Evolutionary conservation across 345 rosid species (phyloP), one percentile per base, ranked within the genome.

Genomic region (Odontarrhena argentea): DNA sequence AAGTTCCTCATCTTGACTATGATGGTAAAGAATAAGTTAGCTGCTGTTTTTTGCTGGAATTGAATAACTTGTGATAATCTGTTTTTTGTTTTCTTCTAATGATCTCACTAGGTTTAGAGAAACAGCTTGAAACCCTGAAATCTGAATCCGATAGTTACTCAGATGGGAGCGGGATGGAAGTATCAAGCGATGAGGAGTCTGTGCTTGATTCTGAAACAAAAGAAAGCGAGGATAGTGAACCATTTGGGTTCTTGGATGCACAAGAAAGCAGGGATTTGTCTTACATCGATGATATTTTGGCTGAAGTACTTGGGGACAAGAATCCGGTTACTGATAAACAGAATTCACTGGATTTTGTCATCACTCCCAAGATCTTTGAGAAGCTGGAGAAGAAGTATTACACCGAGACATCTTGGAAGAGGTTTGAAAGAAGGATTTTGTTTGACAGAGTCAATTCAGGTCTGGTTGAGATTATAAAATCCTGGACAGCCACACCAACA

Each of bases 351-450:
- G 83, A 79, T 62, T 51, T 56, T 52, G 79, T 78, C 13, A 60
- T 83, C 42, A 80, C 73, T 55, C 68, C 76, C 10, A 55, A 66
- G 9, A 67, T 85, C 61, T 94, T 94, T 6, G 88, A 83, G 77
- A 74, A 69, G 43, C 63, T 94, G 59, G 99, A 94, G 86, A 90
- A 86, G 73, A 90, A 82, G 85, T 87, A 86, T 41, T 84, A 79
- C 32, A 82, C 74, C 24, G 85, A 79, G 54, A 70, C 71, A 40
- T 79, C 81, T 26, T 88, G 99, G 99, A 81, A 76, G 76, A 88
- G 81, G 37, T 80, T 88, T 9, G 97, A 81, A 9, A 83, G 97
- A 79, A 80, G 68, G 79, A 80, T 94, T 61, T 69, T 90, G 24
- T 87, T 87, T 18, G 96, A 91, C 79, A 72, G 89, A 48, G 79